Evolutionary conservation across 2,329 filamentous ascomycete species (phyloP), one percentile per base, ranked within the genome.

Genomic region (Eutypa lata): DNA sequence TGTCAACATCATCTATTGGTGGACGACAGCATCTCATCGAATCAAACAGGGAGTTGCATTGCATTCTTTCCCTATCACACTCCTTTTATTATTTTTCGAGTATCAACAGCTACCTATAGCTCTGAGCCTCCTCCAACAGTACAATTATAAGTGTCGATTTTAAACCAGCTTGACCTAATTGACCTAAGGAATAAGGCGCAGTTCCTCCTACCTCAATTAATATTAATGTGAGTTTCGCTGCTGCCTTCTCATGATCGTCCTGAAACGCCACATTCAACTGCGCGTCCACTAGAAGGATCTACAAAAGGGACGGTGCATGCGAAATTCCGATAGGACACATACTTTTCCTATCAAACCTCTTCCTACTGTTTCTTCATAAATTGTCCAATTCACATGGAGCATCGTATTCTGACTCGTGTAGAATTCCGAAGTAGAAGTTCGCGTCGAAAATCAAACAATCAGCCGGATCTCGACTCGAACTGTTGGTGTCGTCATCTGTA

Each of bases 1-100:
- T 18, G 35, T 38, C 35, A 18, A 16, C 6, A 14, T 38, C n/a
- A 6, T 38, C n/a, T 16, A 38, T 38, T 45, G 21, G 42, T 45
- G 21, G 42, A 14, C 14, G 21, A 28, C 11, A 10, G 42, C 22
- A 45, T 10, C 26, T n/a, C 16, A 45, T 28, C 42, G 42, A 45
- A 45, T 26, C 42, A 45, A 45, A 45, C 42, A 45, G 42, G 42
- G 21, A 24, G 42, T 28, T 45, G 42, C 42, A 45, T 45, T 28
- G 42, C 42, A 45, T 45, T n/a, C 42, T 21, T 42, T n/a, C n/a
- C 42, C 22, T 45, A 45, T 45, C 42, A 45, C 42, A 24, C 42
- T 45, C 42, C 42, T 45, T 45, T 45, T 14, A 24, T 16, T 45
- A n/a, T 21, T 24, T 16, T 19, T 22, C 22, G 35, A 38, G 4